Conservation (phyloP, 2,329 filamentous ascomycete species). For the Neofusicoccum cordaticola region DNA sequence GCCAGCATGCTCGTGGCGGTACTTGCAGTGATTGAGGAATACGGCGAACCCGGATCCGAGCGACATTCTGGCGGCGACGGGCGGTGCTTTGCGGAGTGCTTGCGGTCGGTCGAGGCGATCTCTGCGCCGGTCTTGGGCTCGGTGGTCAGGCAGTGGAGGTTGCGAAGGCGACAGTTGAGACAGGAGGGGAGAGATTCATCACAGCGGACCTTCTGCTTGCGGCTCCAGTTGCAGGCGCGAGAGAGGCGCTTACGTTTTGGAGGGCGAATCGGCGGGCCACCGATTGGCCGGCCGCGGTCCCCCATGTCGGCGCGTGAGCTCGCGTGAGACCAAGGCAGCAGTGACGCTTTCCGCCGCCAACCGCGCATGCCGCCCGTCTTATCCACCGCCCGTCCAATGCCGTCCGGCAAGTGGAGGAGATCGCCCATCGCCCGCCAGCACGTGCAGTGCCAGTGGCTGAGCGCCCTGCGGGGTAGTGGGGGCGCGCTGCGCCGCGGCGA, state of each 20-base stretch:
- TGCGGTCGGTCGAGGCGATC: neutral
- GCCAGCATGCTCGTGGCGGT: slow-evolving; percentile 6
- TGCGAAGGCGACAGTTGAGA: slow-evolving; percentile 8
- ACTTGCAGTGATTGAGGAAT: slow-evolving; percentile 14
- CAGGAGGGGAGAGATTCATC: slow-evolving; percentile 20
- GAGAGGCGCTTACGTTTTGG: slow-evolving; percentile 19
- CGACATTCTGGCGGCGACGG: neutral
- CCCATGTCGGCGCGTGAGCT: slow-evolving; percentile 5
- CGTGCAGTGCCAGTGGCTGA: neutral
- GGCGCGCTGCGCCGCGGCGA: neutral
- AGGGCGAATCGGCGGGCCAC: neutral
- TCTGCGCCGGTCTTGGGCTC: slow-evolving; percentile 6
- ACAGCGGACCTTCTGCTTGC: slow-evolving; percentile 19
- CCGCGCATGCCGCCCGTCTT: slow-evolving; percentile 6
- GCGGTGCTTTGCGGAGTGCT: neutral
- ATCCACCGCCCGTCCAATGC: neutral
- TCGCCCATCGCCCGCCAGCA: neutral
- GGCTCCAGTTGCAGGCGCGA: slow-evolving; percentile 20
- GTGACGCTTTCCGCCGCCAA: neutral
- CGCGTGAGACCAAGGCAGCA: neutral
- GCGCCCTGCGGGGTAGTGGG: neutral
- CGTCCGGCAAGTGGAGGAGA: slow-evolving; percentile 1
- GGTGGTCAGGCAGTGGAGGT: slow-evolving; percentile 17
- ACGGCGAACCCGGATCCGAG: slow-evolving; percentile 14
- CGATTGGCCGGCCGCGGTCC: neutral